Percentiles rank a stretch among this genome's conserved stretches.
Conservation (phyloP, 1,284 basidiomycete species). For the Moesziomyces globuligerus region DNA sequence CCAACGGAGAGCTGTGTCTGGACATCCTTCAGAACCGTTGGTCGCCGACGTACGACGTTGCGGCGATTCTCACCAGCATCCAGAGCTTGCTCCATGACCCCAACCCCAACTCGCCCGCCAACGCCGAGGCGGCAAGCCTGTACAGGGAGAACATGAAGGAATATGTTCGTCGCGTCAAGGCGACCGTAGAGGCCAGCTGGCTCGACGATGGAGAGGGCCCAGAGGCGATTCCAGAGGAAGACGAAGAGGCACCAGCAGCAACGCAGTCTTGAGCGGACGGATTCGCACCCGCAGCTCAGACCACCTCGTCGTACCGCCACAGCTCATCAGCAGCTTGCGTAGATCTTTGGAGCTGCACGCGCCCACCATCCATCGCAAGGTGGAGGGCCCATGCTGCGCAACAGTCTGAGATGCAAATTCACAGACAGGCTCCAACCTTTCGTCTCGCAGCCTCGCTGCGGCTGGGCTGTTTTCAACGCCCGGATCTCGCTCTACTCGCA, state of each 20-base stretch:
- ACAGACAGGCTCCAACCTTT: too few relatives aligned
- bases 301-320: too few relatives aligned
- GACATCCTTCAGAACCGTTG: conserved; percentile 98
- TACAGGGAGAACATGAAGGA: conserved; percentile 99
- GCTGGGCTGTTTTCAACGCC: too few relatives aligned
- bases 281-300: too few relatives aligned
- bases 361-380: too few relatives aligned
- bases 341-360: too few relatives aligned
- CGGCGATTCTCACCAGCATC: conserved; percentile 94
- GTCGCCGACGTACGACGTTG: conserved; percentile 98
- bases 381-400: too few relatives aligned
- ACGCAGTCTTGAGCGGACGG: too few relatives aligned
- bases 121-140: conserved; percentile 94
- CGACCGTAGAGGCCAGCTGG: conserved; percentile 69
- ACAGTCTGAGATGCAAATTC: too few relatives aligned
- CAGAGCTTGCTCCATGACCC: conserved; percentile 96
- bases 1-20: conserved; percentile 95
- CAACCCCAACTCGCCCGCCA: conserved; percentile 93
- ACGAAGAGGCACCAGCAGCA: conserved; percentile 15
- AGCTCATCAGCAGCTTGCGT: too few relatives aligned
- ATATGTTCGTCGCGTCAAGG: conserved; percentile 89
- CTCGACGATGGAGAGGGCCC: conserved; percentile 61
- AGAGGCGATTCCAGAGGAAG: conserved; percentile 32
- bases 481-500: too few relatives aligned
- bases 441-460: too few relatives aligned